A percentile compares a stretch with the other conserved stretches of the same genome.
phyloP scores from a whole-genome alignment of 352 stramenopile genomes.

The Phytopythium chamaehyphon region DNA sequence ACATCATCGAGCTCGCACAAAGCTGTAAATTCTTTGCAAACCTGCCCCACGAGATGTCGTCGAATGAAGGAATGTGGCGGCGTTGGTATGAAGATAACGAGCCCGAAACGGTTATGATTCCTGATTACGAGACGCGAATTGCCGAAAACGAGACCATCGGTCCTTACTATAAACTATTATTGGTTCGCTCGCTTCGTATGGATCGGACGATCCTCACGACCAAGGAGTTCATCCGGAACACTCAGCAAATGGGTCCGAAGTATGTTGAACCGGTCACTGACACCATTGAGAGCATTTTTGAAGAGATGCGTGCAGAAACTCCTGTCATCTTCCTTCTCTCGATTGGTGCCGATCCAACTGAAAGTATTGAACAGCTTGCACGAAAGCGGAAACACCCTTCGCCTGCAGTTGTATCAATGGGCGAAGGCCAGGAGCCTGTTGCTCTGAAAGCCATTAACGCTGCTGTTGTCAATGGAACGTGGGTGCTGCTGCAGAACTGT shows the following conservation, averaged over 20 bases:
- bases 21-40: slow-evolving; percentile 97
- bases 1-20: slow-evolving; percentile 95
- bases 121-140: slow-evolving; percentile 94
- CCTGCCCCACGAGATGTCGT: slow-evolving; percentile 95
- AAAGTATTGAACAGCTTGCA: slow-evolving; percentile 96
- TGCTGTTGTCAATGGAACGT: slow-evolving; percentile 95
- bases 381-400: slow-evolving; percentile 96
- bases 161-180: slow-evolving; percentile 95
- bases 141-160: slow-evolving; percentile 93
- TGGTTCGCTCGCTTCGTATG: slow-evolving; percentile 96
- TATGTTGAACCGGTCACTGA: slow-evolving; percentile 99
- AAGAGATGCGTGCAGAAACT: slow-evolving; percentile 94
- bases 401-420: slow-evolving; percentile 96
- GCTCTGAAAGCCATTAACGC: slow-evolving; percentile 96
- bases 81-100: slow-evolving; percentile 98
- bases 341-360: slow-evolving; percentile 96
- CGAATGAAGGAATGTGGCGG: slow-evolving; percentile 95
- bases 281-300: slow-evolving; percentile 98
- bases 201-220: slow-evolving; percentile 97
- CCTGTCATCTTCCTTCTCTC: slow-evolving; percentile 98
- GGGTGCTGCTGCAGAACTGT: slow-evolving; percentile 98
- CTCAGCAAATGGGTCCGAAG: slow-evolving; percentile 93
- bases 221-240: slow-evolving; percentile 98
- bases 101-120: slow-evolving; percentile 94
- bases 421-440: slow-evolving; percentile 97